A percentile compares a stretch with the other conserved stretches of the same genome.
These are phyloP conservation scores for Candida pseudoglaebosa DNA, from an alignment of 805 yeast genomes.

Conservation along the genomic window DNA sequence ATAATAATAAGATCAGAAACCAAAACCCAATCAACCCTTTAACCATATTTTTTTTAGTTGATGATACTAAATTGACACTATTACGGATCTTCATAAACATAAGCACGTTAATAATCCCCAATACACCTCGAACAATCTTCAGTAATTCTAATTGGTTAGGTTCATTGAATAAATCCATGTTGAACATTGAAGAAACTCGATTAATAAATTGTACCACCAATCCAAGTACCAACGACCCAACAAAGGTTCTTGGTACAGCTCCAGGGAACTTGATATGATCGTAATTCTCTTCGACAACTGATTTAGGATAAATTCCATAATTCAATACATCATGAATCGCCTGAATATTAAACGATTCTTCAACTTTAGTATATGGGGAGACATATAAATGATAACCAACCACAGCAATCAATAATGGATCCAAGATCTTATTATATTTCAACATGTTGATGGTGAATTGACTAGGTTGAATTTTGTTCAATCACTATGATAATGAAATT, in stretches of 20 bases:
- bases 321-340: constrained; percentile 79
- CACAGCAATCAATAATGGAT: constrained; percentile 37
- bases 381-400: constrained; percentile 47
- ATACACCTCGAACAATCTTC: constrained; percentile 49
- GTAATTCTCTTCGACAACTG: constrained; percentile 37
- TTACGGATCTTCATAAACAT: constrained; percentile 51
- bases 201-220: constrained; percentile 37
- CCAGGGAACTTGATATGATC: constrained; percentile 86
- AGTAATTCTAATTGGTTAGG: constrained; percentile 46
- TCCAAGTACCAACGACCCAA: constrained; percentile 63
- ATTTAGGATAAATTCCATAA: constrained; percentile 47
- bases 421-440: constrained; percentile 15
- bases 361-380: constrained; percentile 88
- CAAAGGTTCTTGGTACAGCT: constrained; percentile 79
- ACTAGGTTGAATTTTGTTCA: too few species aligned
- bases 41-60: constrained; percentile 14
- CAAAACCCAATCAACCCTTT: constrained; percentile 42
- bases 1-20: constrained; percentile 54
- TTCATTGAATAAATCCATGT: constrained; percentile 14
- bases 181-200: constrained; percentile 13
- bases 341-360: constrained; percentile 88
- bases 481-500: too few species aligned
- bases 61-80: constrained; percentile 19
- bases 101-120: constrained; percentile 60
- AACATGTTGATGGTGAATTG: too few species aligned